Evolutionary conservation across 768 basidiomycete genomes (phyloP), one percentile per base, ranked within the genome.

Genomic region (Trametopsis cervina): DNA sequence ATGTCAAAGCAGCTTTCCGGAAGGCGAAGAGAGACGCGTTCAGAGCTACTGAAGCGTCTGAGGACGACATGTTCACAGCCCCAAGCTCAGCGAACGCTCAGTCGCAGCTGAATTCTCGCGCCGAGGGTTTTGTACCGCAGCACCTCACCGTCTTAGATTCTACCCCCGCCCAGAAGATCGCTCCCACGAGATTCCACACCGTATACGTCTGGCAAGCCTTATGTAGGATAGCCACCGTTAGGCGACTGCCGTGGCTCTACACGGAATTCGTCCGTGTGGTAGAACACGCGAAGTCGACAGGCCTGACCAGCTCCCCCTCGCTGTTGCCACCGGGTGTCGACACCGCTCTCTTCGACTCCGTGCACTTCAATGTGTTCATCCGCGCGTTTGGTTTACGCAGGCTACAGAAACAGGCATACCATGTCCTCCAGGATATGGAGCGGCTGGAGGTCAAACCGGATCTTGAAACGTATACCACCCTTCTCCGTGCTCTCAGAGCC

Each of bases 291-390:
- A 49, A 50, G 13, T 48, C 58, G 36, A 52, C 58, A 18, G 48
- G 22, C 23, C 44, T 45, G 24, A n/a, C 4, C 4, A 29, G 18
- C 18, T 27, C 44, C 23, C 23, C 33, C 24, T 4, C 13, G 4
- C 25, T n/a, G 5, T 11, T 29, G n/a, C 27, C 42, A 24, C 42
- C 11, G 9, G 24, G 15, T 7, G 29, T 33, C 29, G 15, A 15
- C 29, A 33, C 29, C 29, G 29, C 29, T 7, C 29, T 33, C 13
- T 59, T 63, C 63, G 69, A 66, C 51, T 54, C 59, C 25, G 56
- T 63, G 27, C 66, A 68, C 51, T 86, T 85, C 57, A 75, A 69
- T 1, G 71, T 78, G 0, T 85, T 85, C 58, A 61, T 83, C 35
- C 59, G 64, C 27, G 60, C 59, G 17, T 64, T 78, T 54, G 67